These are phyloP conservation scores for Mucor circinelloides DNA, from an alignment of 371 early-diverging fungal genomes.

Conservation along the genomic window DNA sequence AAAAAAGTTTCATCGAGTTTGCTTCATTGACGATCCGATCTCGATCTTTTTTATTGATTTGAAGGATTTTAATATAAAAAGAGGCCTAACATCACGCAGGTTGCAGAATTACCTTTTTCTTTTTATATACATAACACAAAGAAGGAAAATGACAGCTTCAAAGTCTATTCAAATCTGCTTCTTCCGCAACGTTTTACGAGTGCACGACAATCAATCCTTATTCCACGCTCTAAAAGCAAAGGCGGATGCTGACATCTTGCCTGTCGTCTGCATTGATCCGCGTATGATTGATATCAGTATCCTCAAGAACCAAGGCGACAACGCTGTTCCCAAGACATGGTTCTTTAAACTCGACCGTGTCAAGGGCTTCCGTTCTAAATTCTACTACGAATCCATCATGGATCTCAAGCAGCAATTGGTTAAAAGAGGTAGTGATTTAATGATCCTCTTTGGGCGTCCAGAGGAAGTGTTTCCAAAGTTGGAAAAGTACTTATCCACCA, in stretches of 20 bases:
- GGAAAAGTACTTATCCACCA: constrained; percentile 8
- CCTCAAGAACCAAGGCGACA: neutral
- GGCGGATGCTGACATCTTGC: constrained; percentile 7
- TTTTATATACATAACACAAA: neutral
- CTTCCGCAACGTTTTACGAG: constrained; percentile 39
- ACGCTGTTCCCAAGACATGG: constrained; percentile 28
- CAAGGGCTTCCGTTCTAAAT: constrained; percentile 21
- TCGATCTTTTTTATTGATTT: neutral
- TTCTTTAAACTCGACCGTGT: constrained; percentile 31
- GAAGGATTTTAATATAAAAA: neutral
- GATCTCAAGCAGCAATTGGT: constrained; percentile 21
- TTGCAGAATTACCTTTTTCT: neutral
- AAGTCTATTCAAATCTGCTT: constrained; percentile 28
- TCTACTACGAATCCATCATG: constrained; percentile 21
- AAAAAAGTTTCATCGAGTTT: constrained; percentile 8
- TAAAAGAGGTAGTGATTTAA: constrained; percentile 17
- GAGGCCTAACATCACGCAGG: neutral
- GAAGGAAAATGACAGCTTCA: neutral
- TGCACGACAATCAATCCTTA: constrained; percentile 37
- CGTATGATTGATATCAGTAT: constrained; percentile 25
- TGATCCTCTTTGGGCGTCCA: constrained; percentile 30
- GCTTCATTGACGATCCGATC: constrained; percentile 5
- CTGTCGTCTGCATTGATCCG: constrained; percentile 32
- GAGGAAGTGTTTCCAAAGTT: constrained; percentile 24
- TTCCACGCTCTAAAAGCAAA: constrained; percentile 8